A percentile compares a stretch with the other conserved stretches of the same genome.
Evolutionary conservation across 805 yeast species (phyloP).

Genomic region (Lipomyces starkeyi): DNA sequence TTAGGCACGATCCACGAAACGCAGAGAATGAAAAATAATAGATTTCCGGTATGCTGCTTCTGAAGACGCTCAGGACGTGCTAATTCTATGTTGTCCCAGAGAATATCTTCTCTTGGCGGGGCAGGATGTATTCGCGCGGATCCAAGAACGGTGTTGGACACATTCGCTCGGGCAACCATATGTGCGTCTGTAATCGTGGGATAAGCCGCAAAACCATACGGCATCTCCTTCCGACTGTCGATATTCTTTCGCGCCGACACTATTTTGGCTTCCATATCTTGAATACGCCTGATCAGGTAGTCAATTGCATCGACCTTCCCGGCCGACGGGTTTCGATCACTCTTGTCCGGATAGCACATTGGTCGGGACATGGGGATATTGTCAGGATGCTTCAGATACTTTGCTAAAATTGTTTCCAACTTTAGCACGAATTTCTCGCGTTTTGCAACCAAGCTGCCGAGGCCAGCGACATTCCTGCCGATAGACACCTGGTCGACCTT

Average conservation of each 20-base stretch:
- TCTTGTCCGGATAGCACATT: constrained; percentile 23
- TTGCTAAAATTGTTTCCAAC: constrained; percentile 43
- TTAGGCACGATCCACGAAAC: constrained; percentile 50
- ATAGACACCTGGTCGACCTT: constrained; percentile 40
- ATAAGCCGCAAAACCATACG: constrained; percentile 48
- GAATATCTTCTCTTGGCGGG: constrained; percentile 47
- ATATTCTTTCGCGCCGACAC: constrained; percentile 37
- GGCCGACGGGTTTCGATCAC: constrained; percentile 26
- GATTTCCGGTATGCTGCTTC: constrained; percentile 46
- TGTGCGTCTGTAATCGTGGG: constrained; percentile 40
- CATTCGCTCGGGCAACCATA: constrained; percentile 34
- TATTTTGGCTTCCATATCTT: constrained; percentile 40
- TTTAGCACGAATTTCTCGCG: constrained; percentile 39
- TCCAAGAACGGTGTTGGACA: constrained; percentile 15
- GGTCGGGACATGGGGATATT: constrained; percentile 41
- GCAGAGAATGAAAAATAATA: constrained; percentile 43
- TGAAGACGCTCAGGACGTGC: constrained; percentile 41
- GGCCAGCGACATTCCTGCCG: constrained; percentile 43
- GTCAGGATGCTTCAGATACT: constrained; percentile 41
- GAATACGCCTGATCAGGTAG: constrained; percentile 37
- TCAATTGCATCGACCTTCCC: constrained; percentile 43
- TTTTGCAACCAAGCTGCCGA: constrained; percentile 41
- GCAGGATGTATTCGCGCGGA: constrained; percentile 42
- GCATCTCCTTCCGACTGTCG: constrained; percentile 37
- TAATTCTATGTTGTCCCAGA: constrained; percentile 48